Conservation (phyloP, 2,329 filamentous ascomycete species). For the Alternaria sp. region DNA sequence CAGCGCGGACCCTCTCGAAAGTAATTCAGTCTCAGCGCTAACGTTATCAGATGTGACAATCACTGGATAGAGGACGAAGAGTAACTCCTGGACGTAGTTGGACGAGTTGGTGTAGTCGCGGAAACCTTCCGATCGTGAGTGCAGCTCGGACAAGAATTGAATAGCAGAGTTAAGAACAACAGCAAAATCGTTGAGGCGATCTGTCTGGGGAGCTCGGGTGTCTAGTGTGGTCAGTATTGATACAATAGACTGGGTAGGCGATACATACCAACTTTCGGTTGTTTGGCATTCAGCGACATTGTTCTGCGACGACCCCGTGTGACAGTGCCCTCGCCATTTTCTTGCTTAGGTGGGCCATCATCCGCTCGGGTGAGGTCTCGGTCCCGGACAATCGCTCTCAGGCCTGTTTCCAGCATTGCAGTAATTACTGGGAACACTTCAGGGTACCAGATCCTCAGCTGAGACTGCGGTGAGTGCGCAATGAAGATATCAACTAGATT, state of each 20-base stretch:
- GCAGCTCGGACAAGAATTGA: constrained; percentile 79
- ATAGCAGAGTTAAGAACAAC: constrained; percentile 78
- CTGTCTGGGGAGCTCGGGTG: constrained; percentile 41
- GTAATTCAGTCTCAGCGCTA: constrained; percentile 84
- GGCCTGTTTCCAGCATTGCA: constrained; percentile 84
- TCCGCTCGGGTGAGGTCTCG: constrained; percentile 36
- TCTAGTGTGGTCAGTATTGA: constrained; percentile 36
- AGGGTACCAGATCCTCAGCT: constrained; percentile 74
- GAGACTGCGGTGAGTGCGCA: constrained; percentile 44
- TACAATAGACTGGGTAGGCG: rapidly evolving
- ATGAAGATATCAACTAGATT: constrained; percentile 77
- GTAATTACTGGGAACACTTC: constrained; percentile 82
- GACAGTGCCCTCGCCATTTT: constrained; percentile 27
- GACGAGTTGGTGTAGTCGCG: constrained; percentile 82
- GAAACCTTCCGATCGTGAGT: constrained; percentile 78
- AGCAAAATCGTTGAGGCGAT: constrained; percentile 63
- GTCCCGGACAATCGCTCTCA: constrained; percentile 62
- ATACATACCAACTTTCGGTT: constrained; percentile 50
- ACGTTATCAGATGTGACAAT: constrained; percentile 87
- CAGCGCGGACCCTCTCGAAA: constrained; percentile 79
- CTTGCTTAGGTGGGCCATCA: constrained; percentile 24
- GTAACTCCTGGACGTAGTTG: constrained; percentile 80
- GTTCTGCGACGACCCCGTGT: constrained; percentile 64
- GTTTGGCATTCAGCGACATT: constrained; percentile 71
- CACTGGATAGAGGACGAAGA: constrained; percentile 84